Conservation (phyloP, 1,139 yeast genomes). For the Lodderomyces metapsilosis region DNA sequence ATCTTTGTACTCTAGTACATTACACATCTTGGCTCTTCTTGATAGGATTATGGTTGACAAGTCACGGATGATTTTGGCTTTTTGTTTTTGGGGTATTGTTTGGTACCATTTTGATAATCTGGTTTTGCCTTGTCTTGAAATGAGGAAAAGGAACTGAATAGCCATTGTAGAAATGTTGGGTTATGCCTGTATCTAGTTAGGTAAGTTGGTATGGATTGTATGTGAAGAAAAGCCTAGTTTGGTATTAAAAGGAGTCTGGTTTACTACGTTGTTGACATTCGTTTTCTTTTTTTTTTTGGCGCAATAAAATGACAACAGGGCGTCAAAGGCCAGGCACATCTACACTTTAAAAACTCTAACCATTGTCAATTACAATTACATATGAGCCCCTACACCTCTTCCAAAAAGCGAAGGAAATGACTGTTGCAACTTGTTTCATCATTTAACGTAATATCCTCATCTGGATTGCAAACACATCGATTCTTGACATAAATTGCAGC, state of each 20-base stretch:
- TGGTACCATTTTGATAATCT: conserved; percentile 92
- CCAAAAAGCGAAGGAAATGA: conserved; percentile 21
- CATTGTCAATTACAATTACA: too few relatives aligned
- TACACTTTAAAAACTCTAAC: too few relatives aligned
- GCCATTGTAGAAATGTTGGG: conserved; percentile 64
- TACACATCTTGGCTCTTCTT: conserved; percentile 93
- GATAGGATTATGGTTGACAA: conserved; percentile 81
- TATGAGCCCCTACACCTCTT: too few relatives aligned
- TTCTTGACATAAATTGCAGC: conserved; percentile 15
- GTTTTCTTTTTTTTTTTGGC: not conserved
- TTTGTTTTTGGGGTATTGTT: conserved; percentile 78
- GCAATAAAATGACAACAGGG: not conserved
- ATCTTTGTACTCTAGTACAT: conserved; percentile 87
- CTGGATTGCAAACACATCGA: conserved; percentile 33
- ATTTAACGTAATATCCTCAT: conserved; percentile 25
- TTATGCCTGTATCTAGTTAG: too few relatives aligned
- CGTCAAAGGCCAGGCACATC: not conserved
- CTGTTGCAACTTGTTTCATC: conserved; percentile 30
- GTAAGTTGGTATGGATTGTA: too few relatives aligned
- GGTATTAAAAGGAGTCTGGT: too few relatives aligned
- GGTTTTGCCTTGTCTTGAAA: conserved; percentile 94
- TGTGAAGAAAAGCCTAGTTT: too few relatives aligned
- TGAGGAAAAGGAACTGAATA: conserved; percentile 70
- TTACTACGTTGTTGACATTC: not conserved
- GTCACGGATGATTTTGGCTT: conserved; percentile 79